Conservation (phyloP, 371 early-diverging fungal genomes). For the Batkoa obscura region DNA sequence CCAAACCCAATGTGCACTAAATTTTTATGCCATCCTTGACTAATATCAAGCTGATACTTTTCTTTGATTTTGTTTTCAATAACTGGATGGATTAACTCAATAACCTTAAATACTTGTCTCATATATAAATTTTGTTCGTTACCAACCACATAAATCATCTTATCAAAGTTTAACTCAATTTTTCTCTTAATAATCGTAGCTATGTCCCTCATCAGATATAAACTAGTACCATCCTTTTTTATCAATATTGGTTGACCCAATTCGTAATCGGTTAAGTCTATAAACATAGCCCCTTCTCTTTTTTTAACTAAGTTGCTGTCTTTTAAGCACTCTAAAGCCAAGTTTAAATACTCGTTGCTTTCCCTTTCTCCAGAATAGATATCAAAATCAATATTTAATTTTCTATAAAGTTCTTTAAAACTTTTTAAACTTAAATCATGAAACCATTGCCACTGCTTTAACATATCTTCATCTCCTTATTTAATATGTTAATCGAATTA, state of each 20-base stretch:
- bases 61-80: not conserved
- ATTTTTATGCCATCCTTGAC: conserved; percentile 23
- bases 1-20: conserved; percentile 87
- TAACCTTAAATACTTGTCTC: conserved; percentile 77
- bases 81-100: conserved; percentile 30
- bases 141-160: conserved; percentile 85
- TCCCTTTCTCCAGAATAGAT: conserved; percentile 93
- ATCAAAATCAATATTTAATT: conserved; percentile 83
- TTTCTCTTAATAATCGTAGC: conserved; percentile 75
- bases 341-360: conserved; percentile 22
- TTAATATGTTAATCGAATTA: not conserved
- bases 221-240: conserved; percentile 80
- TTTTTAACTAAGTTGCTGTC: conserved; percentile 44
- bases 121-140: conserved; percentile 80
- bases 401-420: conserved; percentile 68
- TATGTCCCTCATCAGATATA: conserved; percentile 93
- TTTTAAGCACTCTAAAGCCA: conserved; percentile 19
- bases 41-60: not conserved
- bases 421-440: conserved; percentile 71
- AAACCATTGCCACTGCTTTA: conserved; percentile 72
- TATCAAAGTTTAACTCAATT: conserved; percentile 53
- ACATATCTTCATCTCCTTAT: conserved; percentile 40
- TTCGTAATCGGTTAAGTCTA: conserved; percentile 33
- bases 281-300: conserved; percentile 19
- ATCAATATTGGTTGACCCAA: conserved; percentile 57